Conservation (phyloP, 75 land plant genomes). For the Sequoiadendron giganteum region DNA sequence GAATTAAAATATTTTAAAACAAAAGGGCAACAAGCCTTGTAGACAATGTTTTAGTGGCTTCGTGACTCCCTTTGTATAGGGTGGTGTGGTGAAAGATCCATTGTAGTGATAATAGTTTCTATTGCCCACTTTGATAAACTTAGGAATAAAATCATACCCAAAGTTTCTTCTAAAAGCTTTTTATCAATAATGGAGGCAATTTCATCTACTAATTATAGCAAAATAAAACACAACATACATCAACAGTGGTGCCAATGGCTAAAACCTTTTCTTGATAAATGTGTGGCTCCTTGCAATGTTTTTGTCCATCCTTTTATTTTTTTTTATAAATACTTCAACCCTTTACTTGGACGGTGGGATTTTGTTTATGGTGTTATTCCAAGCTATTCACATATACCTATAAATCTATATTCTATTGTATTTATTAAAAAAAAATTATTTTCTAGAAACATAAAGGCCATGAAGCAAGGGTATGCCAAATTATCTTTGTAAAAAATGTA, state of each 20-base stretch:
- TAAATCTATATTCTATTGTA: too few species aligned
- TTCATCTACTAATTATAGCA: background rate
- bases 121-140: background rate
- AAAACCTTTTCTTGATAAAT: too few species aligned
- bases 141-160: slow-evolving; percentile 15
- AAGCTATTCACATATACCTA: too few species aligned
- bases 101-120: slow-evolving; percentile 17
- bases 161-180: background rate
- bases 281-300: background rate
- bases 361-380: too few species aligned
- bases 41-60: slow-evolving; percentile 8
- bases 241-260: background rate
- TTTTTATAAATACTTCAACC: too few species aligned
- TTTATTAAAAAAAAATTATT: too few species aligned
- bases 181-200: background rate
- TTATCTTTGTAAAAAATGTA: slow-evolving; percentile 23
- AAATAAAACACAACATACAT: too few species aligned
- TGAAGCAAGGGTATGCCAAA: too few species aligned
- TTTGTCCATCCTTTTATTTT: slow-evolving; percentile 18
- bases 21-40: slow-evolving; percentile 6
- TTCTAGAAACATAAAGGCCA: too few species aligned
- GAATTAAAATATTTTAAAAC: too few species aligned
- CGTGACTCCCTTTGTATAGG: slow-evolving; percentile 20
- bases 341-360: too few species aligned
- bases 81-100: slow-evolving; percentile 23